These are phyloP conservation scores for Penicillium italicum DNA, from an alignment of 2,329 filamentous ascomycete species.

Conservation along the genomic window DNA sequence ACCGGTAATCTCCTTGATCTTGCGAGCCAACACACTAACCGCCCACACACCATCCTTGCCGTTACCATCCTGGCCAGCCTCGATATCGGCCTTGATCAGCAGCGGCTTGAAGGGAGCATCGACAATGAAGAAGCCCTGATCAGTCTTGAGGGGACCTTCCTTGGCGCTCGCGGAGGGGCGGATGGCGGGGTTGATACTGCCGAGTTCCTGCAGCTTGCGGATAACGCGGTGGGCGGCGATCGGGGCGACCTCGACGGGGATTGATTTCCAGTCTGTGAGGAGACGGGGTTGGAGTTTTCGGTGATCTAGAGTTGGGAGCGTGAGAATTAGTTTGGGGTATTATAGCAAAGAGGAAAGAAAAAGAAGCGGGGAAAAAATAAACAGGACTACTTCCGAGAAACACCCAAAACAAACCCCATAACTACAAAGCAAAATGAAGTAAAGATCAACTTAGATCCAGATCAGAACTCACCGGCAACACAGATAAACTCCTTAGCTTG, in stretches of 20 bases:
- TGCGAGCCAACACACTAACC: constrained; percentile 67
- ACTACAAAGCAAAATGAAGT: neutral
- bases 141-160: constrained; percentile 77
- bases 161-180: constrained; percentile 71
- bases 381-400: neutral
- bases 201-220: constrained; percentile 66
- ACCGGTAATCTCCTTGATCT: constrained; percentile 77
- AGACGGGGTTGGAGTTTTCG: constrained; percentile 80
- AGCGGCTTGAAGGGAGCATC: constrained; percentile 84
- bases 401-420: neutral
- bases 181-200: constrained; percentile 66
- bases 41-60: constrained; percentile 71
- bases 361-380: neutral
- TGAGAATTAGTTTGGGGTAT: neutral
- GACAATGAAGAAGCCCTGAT: constrained; percentile 84
- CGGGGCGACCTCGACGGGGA: constrained; percentile 92
- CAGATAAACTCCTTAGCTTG: constrained; percentile 81
- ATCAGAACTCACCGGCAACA: constrained; percentile 63
- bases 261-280: constrained; percentile 70
- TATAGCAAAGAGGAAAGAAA: neutral
- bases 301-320: constrained; percentile 60
- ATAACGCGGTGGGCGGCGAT: constrained; percentile 76
- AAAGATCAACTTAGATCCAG: neutral
- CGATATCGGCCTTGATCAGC: constrained; percentile 58
- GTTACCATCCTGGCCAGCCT: constrained; percentile 48